Base-by-base conservation (phyloP, 345 rosid species). In the Rhizophora mangle region DNA sequence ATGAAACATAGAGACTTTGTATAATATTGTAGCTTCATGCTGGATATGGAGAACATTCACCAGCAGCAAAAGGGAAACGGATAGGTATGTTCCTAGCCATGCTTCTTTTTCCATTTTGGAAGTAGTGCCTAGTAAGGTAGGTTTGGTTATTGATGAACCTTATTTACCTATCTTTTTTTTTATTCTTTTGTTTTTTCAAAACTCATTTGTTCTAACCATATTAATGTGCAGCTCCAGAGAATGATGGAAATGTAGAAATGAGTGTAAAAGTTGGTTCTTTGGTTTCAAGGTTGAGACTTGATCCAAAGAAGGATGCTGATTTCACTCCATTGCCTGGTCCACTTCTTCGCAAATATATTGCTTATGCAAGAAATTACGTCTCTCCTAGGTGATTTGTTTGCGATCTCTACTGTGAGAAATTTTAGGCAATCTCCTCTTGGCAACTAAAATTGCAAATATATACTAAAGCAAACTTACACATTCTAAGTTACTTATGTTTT, bases 301-400 rank as follows among this genome's bases (percentile, higher is more conserved):
- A 85, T 74, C 87, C 88, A 54, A 84, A 75, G 71, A 91, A 83
- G 75, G 89, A 89, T 82, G 73, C 65, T 52, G 88, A 90, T 52
- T 92, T 92, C 72, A 75, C 79, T 81, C 96, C 99, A 36, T 62
- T 95, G 79, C 99, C 96, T 72, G 86, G 85, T 72, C 84, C 84
- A 69, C 89, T 95, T 81, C 87, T 95, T 72, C 87, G 96, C 76
- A 92, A 88, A 79, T 95, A 92, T 76, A 87, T 95, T 78, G 89
- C 96, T 72, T 95, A 92, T 80, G 96, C 96, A 63, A 84, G 93
- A 79, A 85, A 88, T 46, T 84, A 84, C 66, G 85, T 88, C 80
- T 83, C 82, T 63, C 99, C 99, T 1, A 95, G 89, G 99, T 95
- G 78, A 80, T 74, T 72, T 82, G n/a, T 72, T 60, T 43, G 21